phyloP scores from a whole-genome alignment of 1,284 basidiomycete species.

The Vanrija humicola region DNA sequence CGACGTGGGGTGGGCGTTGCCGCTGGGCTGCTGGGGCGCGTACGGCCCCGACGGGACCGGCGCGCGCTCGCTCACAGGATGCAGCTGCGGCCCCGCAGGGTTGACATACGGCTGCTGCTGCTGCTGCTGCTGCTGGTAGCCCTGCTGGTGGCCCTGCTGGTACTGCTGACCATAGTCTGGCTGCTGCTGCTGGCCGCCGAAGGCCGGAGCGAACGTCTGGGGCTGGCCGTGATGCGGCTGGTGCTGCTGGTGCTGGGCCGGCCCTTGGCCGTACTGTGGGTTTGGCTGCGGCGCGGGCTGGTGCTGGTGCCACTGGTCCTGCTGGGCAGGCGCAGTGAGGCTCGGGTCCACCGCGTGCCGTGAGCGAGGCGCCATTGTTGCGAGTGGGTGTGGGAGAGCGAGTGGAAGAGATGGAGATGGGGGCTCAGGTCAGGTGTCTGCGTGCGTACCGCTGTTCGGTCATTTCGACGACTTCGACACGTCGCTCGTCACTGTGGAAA shows the following conservation, averaged over 20 bases:
- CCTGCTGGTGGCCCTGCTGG: slow-evolving; percentile 9
- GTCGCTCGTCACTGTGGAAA: not conserved
- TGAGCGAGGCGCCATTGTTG: slow-evolving; percentile 42
- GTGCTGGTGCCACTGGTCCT: slow-evolving; percentile 24
- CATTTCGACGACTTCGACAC: not conserved
- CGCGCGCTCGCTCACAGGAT: slow-evolving; percentile 19
- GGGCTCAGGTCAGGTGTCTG: not conserved
- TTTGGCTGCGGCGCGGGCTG: slow-evolving; percentile 10
- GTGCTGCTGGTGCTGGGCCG: not conserved
- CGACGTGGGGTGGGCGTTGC: not conserved
- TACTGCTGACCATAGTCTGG: slow-evolving; percentile 4
- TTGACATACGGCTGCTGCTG: slow-evolving; percentile 12
- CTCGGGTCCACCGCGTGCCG: slow-evolving; percentile 48
- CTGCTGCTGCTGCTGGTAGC: slow-evolving; percentile 6
- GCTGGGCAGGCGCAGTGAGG: slow-evolving; percentile 23
- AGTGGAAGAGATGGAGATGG: not conserved
- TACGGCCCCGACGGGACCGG: slow-evolving; percentile 28
- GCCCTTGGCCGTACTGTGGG: not conserved
- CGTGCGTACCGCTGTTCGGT: not conserved
- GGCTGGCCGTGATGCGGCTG: slow-evolving; percentile 13
- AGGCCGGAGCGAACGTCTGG: no score
- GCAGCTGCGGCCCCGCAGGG: slow-evolving; percentile 25
- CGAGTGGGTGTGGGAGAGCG: not conserved
- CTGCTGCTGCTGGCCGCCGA: slow-evolving; percentile 10
- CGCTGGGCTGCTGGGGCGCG: slow-evolving; percentile 13